These are phyloP conservation scores for Boletus tomentosulus DNA, from an alignment of 768 basidiomycete genomes.

Conservation along the genomic window DNA sequence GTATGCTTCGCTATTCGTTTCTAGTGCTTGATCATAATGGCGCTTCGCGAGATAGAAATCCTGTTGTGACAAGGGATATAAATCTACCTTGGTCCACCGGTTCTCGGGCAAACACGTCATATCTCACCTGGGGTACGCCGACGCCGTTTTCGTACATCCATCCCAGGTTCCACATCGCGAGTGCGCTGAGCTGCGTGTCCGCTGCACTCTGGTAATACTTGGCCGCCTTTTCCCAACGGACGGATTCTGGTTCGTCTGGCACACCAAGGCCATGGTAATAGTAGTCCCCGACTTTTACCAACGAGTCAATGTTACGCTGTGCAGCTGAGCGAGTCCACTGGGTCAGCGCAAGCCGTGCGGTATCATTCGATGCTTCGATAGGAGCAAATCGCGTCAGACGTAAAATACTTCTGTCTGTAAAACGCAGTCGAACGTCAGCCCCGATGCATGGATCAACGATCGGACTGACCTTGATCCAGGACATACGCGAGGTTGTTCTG, in stretches of 20 bases:
- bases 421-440: neutral
- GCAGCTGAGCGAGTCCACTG: conserved; percentile 94
- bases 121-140: conserved; percentile 77
- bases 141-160: conserved; percentile 99
- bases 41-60: conserved; percentile 97
- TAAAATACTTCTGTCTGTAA: conserved; percentile 63
- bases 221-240: conserved; percentile 84
- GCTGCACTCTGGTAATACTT: conserved; percentile 93
- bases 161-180: conserved; percentile 97
- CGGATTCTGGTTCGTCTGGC: conserved; percentile 55
- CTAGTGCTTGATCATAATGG: conserved; percentile 86
- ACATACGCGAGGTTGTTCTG: conserved; percentile 95
- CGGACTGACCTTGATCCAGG: conserved; percentile 76
- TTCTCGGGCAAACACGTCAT: neutral
- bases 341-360: conserved; percentile 77
- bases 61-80: conserved; percentile 32
- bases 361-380: conserved; percentile 72
- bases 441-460: conserved; percentile 29
- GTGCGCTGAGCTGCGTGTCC: conserved; percentile 85
- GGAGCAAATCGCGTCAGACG: conserved; percentile 66
- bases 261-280: conserved; percentile 90
- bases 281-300: conserved; percentile 98
- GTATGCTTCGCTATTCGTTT: conserved; percentile 86
- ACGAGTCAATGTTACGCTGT: conserved; percentile 92
- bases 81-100: neutral